Evolutionary conservation across 306 rosid species (phyloP), one percentile per base, ranked within the genome.

Genomic region (Abrus precatorius): DNA sequence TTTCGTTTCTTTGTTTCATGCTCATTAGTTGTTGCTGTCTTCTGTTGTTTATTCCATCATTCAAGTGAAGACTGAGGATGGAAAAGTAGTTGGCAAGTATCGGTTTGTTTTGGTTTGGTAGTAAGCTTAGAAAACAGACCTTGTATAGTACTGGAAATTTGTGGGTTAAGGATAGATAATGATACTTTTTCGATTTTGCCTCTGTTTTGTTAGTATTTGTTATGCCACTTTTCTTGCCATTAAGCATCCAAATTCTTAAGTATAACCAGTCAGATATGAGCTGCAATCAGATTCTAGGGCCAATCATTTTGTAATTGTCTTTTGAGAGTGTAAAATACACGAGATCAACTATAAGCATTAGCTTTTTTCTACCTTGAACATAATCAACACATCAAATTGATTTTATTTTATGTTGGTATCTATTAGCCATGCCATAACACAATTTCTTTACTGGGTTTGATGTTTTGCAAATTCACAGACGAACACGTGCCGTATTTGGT

Each of bases 401-500:
- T 52, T 41, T 49, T 20, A 20, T 7, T 52, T 73, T 12, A 5
- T 27, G 10, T 61, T 12, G 33, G 66, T 62, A 65, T 38, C 50
- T 14, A 7, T 41, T 32, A 50, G 5, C 40, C 9, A n/a, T 34
- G 69, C 41, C 3, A 20, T 32, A 11, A 43, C 43, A 32, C 52
- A 67, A 49, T 34, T 77, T 36, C 10, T 38, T 9, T 27, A 7
- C 20, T 7, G 8, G 76, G 50, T 66, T 59, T 70, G 34, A 14
- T 67, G 30, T 71, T 75, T 74, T 76, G 53, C 33, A 43, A n/a
- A 45, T 38, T 60, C 12, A 71, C 85, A 90, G 95, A 57, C 95
- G 92, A 77, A 87, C 91, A 2, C 93, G 93, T 28, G 83, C 81
- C 9, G 77, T 82, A 11, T 90, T 92, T 86, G 90, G 86, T 57